Percentiles rank a stretch among this genome's conserved stretches.
These are phyloP conservation scores for Komagataella pastoris DNA, from an alignment of 805 yeast species.

Conservation along the genomic window DNA sequence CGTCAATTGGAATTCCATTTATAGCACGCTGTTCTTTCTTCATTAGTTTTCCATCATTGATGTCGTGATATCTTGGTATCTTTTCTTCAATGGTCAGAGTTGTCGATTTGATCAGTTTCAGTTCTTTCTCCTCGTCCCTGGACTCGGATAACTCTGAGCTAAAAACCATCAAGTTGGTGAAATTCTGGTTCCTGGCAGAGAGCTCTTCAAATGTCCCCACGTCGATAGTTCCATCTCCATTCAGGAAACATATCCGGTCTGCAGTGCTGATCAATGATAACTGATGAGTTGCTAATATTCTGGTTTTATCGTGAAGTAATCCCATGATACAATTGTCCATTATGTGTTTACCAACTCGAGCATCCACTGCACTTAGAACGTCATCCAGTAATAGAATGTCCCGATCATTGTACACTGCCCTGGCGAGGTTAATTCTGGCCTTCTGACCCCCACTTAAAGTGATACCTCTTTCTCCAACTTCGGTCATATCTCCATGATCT, in stretches of 20 bases:
- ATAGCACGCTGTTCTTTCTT: conserved; percentile 45
- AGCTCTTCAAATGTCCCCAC: conserved; percentile 51
- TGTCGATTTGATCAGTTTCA: conserved; percentile 1
- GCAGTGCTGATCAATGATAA: conserved; percentile 57
- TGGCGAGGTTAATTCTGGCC: conserved; percentile 50
- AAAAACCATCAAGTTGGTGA: conserved; percentile 25
- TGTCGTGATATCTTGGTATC: conserved; percentile 3
- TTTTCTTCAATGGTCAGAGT: conserved; percentile 8
- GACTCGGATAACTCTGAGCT: conserved; percentile 15
- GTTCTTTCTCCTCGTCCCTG: conserved; percentile 4
- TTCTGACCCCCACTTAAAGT: conserved; percentile 52
- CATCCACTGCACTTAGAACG: conserved; percentile 59
- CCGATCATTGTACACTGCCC: conserved; percentile 52
- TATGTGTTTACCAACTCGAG: conserved; percentile 49
- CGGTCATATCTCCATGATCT: conserved; percentile 39
- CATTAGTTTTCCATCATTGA: conserved; percentile 22
- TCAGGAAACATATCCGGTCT: conserved; percentile 54
- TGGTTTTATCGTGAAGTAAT: conserved; percentile 40
- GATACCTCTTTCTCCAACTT: conserved; percentile 50
- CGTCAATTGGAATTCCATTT: conserved; percentile 32
- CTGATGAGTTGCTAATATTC: conserved; percentile 78
- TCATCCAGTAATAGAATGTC: conserved; percentile 54
- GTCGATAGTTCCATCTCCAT: conserved; percentile 48
- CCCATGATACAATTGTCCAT: conserved; percentile 52
- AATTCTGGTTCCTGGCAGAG: conserved; percentile 19